Evolutionary conservation across 2,329 filamentous ascomycete species (phyloP), one percentile per base, ranked within the genome.

Genomic region (Zopfia rhizophila): DNA sequence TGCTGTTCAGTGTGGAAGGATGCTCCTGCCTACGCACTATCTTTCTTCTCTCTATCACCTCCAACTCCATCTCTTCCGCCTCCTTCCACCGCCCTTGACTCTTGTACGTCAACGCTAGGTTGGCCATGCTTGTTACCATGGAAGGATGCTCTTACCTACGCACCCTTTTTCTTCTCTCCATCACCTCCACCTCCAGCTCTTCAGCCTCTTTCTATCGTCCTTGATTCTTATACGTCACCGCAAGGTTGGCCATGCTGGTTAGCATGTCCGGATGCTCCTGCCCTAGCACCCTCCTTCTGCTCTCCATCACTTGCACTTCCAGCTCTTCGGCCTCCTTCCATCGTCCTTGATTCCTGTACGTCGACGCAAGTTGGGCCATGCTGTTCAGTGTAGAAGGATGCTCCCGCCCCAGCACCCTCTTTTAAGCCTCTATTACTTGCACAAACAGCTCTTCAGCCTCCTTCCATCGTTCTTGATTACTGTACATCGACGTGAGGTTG

Each of bases 241-340:
- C 45, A 22, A 45, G 40, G 45, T 38, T 38, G 40, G 28, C 31
- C 25, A 45, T 28, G 17, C 11, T 27, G 14, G 33, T 28, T 25
- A 32, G 28, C 12, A 27, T 41, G 27, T 8, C 33, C 14, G 29
- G 41, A 41, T 50, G 42, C 35, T 50, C 36, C 8, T 46, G 28
- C 11, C 46, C 42, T 33, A 46, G 36, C 31, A 41, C 30, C 22
- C 36, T 44, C 42, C 36, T 28, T 36, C 23, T 39, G 16, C 8
- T 41, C 21, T 36, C 33, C 22, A 46, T 12, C 13, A 45, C 41
- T 35, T 45, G 28, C 21, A 5, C 28, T 4, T 28, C 16, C 18
- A 45, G 24, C 21, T 32, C 28, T 46, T 39, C 42, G 18, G 46
- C 35, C 28, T 50, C 42, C 18, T 46, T 41, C 25, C 27, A 44